Conservation (phyloP, 2,329 filamentous ascomycete genomes). For the Penicillium sp. region DNA sequence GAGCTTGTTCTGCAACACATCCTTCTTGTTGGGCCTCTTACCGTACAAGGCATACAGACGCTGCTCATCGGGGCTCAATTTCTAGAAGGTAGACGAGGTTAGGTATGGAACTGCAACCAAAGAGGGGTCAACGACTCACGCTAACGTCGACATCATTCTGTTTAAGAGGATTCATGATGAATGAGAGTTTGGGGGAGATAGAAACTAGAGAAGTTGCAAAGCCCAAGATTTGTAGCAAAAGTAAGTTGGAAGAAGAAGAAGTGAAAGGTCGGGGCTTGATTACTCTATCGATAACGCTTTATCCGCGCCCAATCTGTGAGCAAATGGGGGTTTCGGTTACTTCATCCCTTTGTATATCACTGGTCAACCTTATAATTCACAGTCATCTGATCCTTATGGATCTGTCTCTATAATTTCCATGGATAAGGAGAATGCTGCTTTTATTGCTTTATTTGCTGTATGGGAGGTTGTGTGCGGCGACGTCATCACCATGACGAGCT, state of each 20-base stretch:
- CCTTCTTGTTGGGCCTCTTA: conserved; percentile 94
- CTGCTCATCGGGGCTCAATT: conserved; percentile 91
- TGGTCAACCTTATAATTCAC: not conserved
- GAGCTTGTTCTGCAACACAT: conserved; percentile 95
- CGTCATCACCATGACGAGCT: not conserved
- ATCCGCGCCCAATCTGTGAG: conserved; percentile 1
- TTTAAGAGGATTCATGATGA: conserved; percentile 91
- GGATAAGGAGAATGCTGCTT: no score
- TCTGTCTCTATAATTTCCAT: no score
- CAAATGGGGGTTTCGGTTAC: not conserved
- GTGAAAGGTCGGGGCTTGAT: conserved; percentile 1
- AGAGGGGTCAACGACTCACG: conserved; percentile 58
- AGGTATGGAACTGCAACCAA: not conserved
- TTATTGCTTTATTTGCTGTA: not conserved
- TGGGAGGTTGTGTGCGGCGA: not conserved
- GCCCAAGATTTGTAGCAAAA: not conserved
- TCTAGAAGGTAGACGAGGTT: conserved; percentile 55
- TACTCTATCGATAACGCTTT: not conserved
- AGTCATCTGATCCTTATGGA: conserved; percentile 7
- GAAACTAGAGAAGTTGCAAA: not conserved
- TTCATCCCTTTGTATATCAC: not conserved
- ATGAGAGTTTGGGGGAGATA: not conserved
- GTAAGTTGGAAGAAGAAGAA: not conserved
- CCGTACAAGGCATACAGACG: conserved; percentile 95
- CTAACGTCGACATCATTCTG: conserved; percentile 98